Percentiles rank a stretch among this genome's conserved stretches.
phyloP scores from a whole-genome alignment of 2,329 filamentous ascomycete species.

The Epichloe baconii region DNA sequence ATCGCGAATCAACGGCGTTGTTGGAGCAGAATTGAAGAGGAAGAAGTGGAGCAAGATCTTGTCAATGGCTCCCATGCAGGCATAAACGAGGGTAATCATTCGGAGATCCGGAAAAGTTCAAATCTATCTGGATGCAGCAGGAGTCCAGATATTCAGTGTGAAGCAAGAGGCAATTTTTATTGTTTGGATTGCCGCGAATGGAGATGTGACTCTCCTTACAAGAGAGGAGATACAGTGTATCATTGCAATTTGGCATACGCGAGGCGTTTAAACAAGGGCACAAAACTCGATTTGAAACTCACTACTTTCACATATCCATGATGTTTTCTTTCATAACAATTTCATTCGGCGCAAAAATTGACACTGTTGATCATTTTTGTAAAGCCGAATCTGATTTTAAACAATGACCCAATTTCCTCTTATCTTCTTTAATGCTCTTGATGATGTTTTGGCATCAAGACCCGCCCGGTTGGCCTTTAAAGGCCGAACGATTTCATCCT shows the following conservation, averaged over 20 bases:
- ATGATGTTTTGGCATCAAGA: background rate
- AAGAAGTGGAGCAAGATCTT: conserved; percentile 98
- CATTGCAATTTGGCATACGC: conserved; percentile 22
- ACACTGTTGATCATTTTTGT: background rate
- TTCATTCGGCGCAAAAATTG: background rate
- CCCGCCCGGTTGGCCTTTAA: background rate
- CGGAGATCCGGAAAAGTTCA: too few species aligned
- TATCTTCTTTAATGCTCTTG: background rate
- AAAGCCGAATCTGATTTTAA: background rate
- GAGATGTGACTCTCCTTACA: conserved; percentile 5
- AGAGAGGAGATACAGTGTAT: conserved; percentile 18
- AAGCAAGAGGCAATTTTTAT: background rate
- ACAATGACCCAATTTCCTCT: background rate
- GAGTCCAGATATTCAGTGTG: background rate
- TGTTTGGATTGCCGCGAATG: background rate
- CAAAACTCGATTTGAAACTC: conserved; percentile 4
- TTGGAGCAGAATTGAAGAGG: conserved; percentile 76
- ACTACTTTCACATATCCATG: background rate
- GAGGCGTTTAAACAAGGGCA: conserved; percentile 21
- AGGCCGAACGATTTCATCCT: background rate
- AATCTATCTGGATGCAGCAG: background rate
- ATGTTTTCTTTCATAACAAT: background rate
- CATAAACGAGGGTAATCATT: conserved; percentile 19
- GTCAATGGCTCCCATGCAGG: conserved; percentile 71
- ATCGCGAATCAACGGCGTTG: conserved; percentile 80